Conservation (phyloP, 164 flowering plant species). For the Hamamelis virginiana region DNA sequence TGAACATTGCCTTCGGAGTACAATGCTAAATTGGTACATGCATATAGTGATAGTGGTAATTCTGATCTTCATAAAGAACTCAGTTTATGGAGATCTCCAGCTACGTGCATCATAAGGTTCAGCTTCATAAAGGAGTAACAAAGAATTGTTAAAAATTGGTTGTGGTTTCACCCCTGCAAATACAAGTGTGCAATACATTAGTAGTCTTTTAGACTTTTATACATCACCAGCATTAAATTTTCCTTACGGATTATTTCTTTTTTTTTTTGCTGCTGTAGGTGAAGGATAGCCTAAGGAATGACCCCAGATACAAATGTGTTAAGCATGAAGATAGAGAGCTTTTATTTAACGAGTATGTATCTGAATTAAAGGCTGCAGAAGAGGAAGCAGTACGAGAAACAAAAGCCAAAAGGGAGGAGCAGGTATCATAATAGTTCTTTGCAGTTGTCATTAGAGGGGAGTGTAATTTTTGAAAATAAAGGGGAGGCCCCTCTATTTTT, state of each 20-base stretch:
- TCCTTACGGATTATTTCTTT: not conserved
- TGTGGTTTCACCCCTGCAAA: not conserved
- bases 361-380: constrained; percentile 68
- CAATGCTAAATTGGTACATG: not conserved
- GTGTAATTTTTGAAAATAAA: too few species aligned
- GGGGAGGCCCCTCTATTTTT: too few species aligned
- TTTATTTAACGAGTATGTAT: constrained; percentile 71
- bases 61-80: not conserved
- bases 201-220: not conserved
- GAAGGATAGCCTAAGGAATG: constrained; percentile 80
- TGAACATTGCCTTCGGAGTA: not conserved
- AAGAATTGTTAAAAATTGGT: not conserved
- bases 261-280: constrained; percentile 42
- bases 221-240: not conserved
- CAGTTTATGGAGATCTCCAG: not conserved
- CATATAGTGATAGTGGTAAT: too few species aligned
- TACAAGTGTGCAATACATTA: not conserved
- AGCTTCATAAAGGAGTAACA: not conserved
- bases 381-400: constrained; percentile 54
- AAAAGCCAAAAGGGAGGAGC: constrained; percentile 76
- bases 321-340: constrained; percentile 89
- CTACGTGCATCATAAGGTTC: too few species aligned
- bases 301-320: constrained; percentile 81
- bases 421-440: constrained; percentile 38
- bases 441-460: too few species aligned